Conservation (phyloP, 164 flowering plant species). For the Piper betle region DNA sequence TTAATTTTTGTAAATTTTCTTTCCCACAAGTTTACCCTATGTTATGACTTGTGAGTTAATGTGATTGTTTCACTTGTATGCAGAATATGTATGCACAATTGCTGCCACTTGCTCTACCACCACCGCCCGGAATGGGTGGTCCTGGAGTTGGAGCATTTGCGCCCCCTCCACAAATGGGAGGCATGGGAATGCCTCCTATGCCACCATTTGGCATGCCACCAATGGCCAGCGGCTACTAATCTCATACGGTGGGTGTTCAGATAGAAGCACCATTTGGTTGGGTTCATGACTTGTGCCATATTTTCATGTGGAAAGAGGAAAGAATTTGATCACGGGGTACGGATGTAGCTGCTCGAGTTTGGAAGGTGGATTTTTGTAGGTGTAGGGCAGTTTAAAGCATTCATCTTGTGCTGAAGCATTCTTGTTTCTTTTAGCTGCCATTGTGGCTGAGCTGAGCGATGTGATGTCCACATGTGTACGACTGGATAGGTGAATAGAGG, state of each 20-base stretch:
- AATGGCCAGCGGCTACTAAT: slow-evolving; percentile 50
- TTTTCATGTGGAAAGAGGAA: slow-evolving; percentile 5
- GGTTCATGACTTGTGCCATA: slow-evolving; percentile 4
- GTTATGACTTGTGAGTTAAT: no score
- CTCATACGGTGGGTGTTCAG: background rate
- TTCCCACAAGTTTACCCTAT: no score
- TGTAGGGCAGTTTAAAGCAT: slow-evolving; percentile 8
- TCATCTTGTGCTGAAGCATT: slow-evolving; percentile 37
- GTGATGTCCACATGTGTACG: background rate
- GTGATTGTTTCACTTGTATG: slow-evolving; percentile 3
- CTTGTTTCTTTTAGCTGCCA: slow-evolving; percentile 18
- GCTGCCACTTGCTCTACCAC: slow-evolving; percentile 93
- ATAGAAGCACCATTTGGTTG: slow-evolving; percentile 4
- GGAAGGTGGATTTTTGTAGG: background rate
- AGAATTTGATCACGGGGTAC: slow-evolving; percentile 16
- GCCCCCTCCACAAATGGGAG: slow-evolving; percentile 55
- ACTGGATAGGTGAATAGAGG: background rate
- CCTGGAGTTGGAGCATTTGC: slow-evolving; percentile 54
- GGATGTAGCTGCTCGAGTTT: background rate
- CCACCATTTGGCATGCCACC: slow-evolving; percentile 90
- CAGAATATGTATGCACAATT: slow-evolving; percentile 98
- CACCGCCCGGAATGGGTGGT: slow-evolving; percentile 85
- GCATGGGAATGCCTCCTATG: slow-evolving; percentile 47
- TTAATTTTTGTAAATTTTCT: background rate
- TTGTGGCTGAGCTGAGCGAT: slow-evolving; percentile 19